Base-by-base conservation (phyloP, 1,284 basidiomycete species). In the Caloboletus firmus region DNA sequence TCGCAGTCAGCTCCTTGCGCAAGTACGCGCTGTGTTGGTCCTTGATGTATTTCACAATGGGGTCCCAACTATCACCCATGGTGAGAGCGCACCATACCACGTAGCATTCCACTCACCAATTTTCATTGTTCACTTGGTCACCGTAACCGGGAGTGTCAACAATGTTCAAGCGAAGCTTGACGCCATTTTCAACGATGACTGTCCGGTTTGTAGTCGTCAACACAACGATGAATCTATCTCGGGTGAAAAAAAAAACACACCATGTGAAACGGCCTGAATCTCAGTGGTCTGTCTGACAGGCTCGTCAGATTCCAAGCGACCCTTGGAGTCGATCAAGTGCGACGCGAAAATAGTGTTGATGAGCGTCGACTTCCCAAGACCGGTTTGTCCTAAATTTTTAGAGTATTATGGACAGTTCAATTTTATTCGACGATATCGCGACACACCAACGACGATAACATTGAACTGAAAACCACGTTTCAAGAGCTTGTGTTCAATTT, bases 381-480 rank as follows among this genome's bases (percentile, higher is more conserved):
- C 97, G 46, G 95, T 98, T 79, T 96, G 96, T 53, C 96, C 95
- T 91, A 69, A 55, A 42, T 36, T 54, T 48, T 39, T 15, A 22
- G 13, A n/a, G 12, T 2, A 36, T 49, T 18, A 43, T 0, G 28
- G 1, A 35, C 22, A 5, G 10, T 20, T 28, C 44, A 20, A n/a
- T 32, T 5, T 4, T 5, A 17, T 24, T 18, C 11, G 34, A 36
- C 2, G 3, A 37, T 49, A 18, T n/a, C 28, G 24, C 47, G 49
- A 83, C 91, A 64, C 65, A 95, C 94, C 94, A 63, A 89, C 94
- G 59, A 93, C 89, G 72, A 97, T 96, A 60, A 95, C 89, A 72
- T 99, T 99, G 85, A 99, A 98, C 79, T 97, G 92, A 81, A 98
- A 98, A 58, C 95, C 96, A 63, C 96, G 89, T 80, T 98, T 98